These are phyloP conservation scores for Phytophthora idaei DNA, from an alignment of 352 stramenopile species.

Conservation along the genomic window DNA sequence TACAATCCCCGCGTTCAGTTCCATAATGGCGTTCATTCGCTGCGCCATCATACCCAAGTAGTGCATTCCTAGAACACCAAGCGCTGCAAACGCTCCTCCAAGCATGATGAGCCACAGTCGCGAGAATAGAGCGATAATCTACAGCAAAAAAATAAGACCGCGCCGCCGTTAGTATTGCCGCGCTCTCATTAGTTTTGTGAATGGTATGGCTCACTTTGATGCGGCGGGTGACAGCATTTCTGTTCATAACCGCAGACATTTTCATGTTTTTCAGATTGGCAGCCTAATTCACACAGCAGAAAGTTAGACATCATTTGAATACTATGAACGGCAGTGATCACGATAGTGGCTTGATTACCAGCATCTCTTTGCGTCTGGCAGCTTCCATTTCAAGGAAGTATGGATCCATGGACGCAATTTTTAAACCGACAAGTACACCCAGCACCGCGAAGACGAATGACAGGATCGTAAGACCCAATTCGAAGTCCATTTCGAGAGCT, in stretches of 20 bases:
- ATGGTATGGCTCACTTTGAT: slow-evolving; percentile 32
- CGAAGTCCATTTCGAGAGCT: slow-evolving; percentile 55
- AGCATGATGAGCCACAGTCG: slow-evolving; percentile 58
- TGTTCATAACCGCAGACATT: slow-evolving; percentile 47
- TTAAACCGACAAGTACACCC: slow-evolving; percentile 59
- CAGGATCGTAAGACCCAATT: slow-evolving; percentile 53
- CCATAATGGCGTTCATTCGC: slow-evolving; percentile 46
- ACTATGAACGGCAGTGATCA: neutral
- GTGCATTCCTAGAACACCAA: slow-evolving; percentile 72
- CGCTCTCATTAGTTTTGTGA: neutral
- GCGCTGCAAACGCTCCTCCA: slow-evolving; percentile 52
- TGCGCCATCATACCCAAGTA: slow-evolving; percentile 73
- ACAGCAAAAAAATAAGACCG: neutral
- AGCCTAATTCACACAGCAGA: slow-evolving; percentile 16
- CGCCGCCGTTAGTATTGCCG: neutral
- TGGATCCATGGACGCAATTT: slow-evolving; percentile 57
- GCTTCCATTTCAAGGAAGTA: slow-evolving; percentile 70
- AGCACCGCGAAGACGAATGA: slow-evolving; percentile 59
- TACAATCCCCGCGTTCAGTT: slow-evolving; percentile 45
- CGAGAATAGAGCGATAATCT: slow-evolving; percentile 68
- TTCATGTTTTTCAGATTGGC: slow-evolving; percentile 43
- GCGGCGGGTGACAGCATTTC: slow-evolving; percentile 32
- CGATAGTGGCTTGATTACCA: slow-evolving; percentile 22
- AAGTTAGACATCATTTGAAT: neutral
- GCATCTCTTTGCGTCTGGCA: slow-evolving; percentile 48